Base-by-base conservation (phyloP, 805 yeast genomes). In the Suhomyces prunicola region DNA sequence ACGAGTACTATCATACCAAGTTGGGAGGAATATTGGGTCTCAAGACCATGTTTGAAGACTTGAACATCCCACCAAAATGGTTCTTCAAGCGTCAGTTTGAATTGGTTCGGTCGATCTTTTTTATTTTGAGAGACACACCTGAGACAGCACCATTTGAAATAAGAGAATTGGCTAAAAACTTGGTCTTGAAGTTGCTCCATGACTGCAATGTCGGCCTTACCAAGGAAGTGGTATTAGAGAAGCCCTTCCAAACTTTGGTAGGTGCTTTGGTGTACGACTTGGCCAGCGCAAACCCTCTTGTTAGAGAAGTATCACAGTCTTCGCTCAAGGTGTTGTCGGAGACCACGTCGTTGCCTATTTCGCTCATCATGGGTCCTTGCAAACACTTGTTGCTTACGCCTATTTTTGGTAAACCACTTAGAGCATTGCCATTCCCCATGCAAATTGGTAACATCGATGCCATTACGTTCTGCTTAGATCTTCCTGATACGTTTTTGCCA, bases 371-470 rank as follows among this genome's bases (percentile, higher is more conserved):
- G 69, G 82, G 85, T 4, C 92, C 93, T 17, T 92, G 96, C 50
- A 90, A 91, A 61, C 86, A 84, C 47, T 83, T 92, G 24, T 73
- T 96, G 27, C 72, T 94, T 46, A 88, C 96, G 0, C 98, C 99
- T 6, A 94, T 94, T 22, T 96, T 94, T 74, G 97, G 97, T 3
- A 94, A 94, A 65, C 99, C 99, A 0, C 72, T 94, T 53, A 79
- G 99, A 57, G 99, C 99, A 0, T 77, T 94, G 56, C 99, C 99
- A 0, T 94, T 96, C 73, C 94, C 97, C 4, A 94, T 93, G 97
- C 99, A 96, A 71, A 94, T 94, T 52, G 99, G 99, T 36, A 92
- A 94, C 67, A 92, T 94, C 56, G 98, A 94, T 69, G 98, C 98
- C 1, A 89, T 94, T n/a, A 86, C 96, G 0, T 96, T 86, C 68